These are phyloP conservation scores for Pichia sp. DNA, from an alignment of 1,139 yeast species.

Conservation along the genomic window DNA sequence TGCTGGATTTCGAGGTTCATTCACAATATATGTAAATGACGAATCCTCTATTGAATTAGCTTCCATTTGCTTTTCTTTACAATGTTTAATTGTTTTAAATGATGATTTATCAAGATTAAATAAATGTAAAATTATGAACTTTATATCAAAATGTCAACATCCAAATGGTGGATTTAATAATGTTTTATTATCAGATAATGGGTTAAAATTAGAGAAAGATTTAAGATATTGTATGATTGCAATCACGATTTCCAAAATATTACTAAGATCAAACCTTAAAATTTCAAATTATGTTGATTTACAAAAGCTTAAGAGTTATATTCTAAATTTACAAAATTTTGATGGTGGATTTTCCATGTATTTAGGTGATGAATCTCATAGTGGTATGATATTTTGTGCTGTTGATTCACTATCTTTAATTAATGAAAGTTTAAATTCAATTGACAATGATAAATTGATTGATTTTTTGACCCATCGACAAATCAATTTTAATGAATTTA, in stretches of 20 bases:
- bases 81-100: constrained; percentile 41
- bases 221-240: constrained; percentile 75
- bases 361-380: constrained; percentile 64
- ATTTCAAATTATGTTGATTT: constrained; percentile 37
- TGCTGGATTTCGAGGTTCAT: constrained; percentile 51
- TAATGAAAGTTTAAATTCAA: constrained; percentile 16
- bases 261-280: constrained; percentile 33
- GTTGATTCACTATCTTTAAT: constrained; percentile 54
- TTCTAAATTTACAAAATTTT: constrained; percentile 39
- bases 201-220: constrained; percentile 53
- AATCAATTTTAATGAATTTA: constrained; percentile 32
- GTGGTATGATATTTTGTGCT: constrained; percentile 86
- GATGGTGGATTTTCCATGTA: constrained; percentile 65
- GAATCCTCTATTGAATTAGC: constrained; percentile 59
- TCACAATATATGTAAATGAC: constrained; percentile 25
- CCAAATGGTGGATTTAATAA: constrained; percentile 53
- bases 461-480: constrained; percentile 66
- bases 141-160: constrained; percentile 50
- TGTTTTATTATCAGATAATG: constrained; percentile 33
- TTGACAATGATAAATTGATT: constrained; percentile 39
- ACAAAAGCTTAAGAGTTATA: constrained; percentile 34
- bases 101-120: constrained; percentile 39
- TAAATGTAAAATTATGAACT: constrained; percentile 41
- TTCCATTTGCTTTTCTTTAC: constrained; percentile 62
- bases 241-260: constrained; percentile 48